A percentile compares a stretch with the other conserved stretches of the same genome.
These are phyloP conservation scores for Torrubiellomyces zombiae DNA, from an alignment of 2,329 filamentous ascomycete species.

Conservation along the genomic window DNA sequence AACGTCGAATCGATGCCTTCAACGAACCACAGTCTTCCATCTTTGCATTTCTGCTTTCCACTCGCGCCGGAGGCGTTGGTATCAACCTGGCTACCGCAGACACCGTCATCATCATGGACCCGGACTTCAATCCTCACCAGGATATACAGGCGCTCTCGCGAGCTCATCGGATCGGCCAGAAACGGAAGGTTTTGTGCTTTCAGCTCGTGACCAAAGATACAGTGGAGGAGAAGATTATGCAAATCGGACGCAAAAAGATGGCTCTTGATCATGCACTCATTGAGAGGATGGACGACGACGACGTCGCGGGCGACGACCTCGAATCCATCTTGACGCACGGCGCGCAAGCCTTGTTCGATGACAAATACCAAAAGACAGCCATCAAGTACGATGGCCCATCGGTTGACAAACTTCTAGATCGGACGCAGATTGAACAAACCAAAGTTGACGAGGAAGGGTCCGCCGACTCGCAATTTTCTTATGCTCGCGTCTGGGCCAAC, in stretches of 20 bases:
- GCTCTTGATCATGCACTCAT: constrained; percentile 89
- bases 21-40: constrained; percentile 69
- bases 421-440: constrained; percentile 63
- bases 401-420: constrained; percentile 82
- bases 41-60: constrained; percentile 87
- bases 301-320: constrained; percentile 61
- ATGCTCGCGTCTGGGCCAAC: constrained; percentile 85
- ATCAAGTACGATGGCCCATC: constrained; percentile 69
- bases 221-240: constrained; percentile 90
- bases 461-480: constrained; percentile 69
- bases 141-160: constrained; percentile 91
- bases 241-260: constrained; percentile 91
- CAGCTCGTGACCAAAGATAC: constrained; percentile 81
- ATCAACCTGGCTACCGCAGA: constrained; percentile 96
- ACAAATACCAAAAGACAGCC: constrained; percentile 50
- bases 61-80: constrained; percentile 85
- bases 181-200: constrained; percentile 89
- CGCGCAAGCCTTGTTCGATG: constrained; percentile 70
- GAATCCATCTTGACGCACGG: constrained; percentile 81
- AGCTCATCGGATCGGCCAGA: constrained; percentile 90
- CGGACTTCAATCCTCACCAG: constrained; percentile 95
- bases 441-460: constrained; percentile 43
- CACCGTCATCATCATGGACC: constrained; percentile 93
- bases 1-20: constrained; percentile 85
- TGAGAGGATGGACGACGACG: constrained; percentile 75